phyloP scores from a whole-genome alignment of 169 alveolate species.

The Cryptosporidium bovis region DNA sequence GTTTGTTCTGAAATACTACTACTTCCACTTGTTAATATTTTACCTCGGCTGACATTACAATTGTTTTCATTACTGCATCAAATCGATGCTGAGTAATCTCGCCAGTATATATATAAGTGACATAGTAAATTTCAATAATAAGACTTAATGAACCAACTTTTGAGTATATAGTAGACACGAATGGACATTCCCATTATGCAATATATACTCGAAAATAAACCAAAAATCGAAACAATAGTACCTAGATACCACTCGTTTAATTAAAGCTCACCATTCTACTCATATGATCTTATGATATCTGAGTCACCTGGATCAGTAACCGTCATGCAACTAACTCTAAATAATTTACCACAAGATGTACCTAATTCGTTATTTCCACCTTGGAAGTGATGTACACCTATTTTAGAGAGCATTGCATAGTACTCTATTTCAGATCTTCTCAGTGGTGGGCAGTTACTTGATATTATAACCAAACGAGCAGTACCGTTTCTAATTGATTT shows the following conservation, averaged over 20 bases:
- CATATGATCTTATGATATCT: constrained; percentile 93
- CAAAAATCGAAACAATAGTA: no score
- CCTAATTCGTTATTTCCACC: constrained; percentile 95
- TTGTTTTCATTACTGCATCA: no score
- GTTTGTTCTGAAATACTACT: no score
- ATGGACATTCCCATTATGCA: not conserved
- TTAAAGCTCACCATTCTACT: constrained; percentile 68
- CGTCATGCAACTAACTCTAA: constrained; percentile 95
- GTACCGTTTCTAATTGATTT: constrained; percentile 95
- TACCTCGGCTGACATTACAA: no score
- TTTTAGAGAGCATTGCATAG: constrained; percentile 96
- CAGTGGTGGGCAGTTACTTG: constrained; percentile 98
- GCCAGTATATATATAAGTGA: no score
- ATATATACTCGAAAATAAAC: no score
- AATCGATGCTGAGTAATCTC: no score
- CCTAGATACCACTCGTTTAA: not conserved
- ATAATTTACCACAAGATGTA: constrained; percentile 97
- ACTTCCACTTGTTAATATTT: no score
- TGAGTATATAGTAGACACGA: not conserved
- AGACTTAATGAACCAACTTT: no score
- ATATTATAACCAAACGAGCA: constrained; percentile 91
- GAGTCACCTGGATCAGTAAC: constrained; percentile 98
- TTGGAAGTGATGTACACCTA: constrained; percentile 92
- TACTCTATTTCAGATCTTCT: constrained; percentile 97
- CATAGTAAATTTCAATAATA: no score